These are phyloP conservation scores for Gossypium lobatum DNA, from an alignment of 441 rosid genomes.

Conservation along the genomic window DNA sequence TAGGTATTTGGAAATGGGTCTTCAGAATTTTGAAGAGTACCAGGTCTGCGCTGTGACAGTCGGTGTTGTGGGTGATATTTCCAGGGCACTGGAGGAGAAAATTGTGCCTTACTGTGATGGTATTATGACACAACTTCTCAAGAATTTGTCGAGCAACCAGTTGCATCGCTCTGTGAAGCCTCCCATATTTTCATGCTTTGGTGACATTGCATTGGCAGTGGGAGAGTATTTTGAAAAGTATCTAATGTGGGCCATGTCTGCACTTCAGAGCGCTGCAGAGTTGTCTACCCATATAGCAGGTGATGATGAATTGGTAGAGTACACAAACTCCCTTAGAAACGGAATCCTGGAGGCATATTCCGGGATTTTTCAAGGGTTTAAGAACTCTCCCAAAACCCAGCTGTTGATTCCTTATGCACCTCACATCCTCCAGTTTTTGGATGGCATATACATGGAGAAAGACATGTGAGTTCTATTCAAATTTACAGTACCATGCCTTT, in stretches of 20 bases:
- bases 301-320: slow-evolving; percentile 65
- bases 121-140: slow-evolving; percentile 67
- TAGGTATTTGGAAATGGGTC: slow-evolving; percentile 58
- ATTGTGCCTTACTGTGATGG: slow-evolving; percentile 63
- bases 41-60: slow-evolving; percentile 73
- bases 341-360: slow-evolving; percentile 70
- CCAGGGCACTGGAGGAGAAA: slow-evolving; percentile 61
- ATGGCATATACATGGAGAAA: slow-evolving; percentile 64
- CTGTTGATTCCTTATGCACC: slow-evolving; percentile 62
- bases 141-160: slow-evolving; percentile 70
- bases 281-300: slow-evolving; percentile 49
- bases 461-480: slow-evolving; percentile 48
- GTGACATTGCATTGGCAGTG: slow-evolving; percentile 65
- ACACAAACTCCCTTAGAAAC: slow-evolving; percentile 59
- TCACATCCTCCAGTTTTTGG: slow-evolving; percentile 63
- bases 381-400: slow-evolving; percentile 58
- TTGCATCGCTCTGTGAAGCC: slow-evolving; percentile 73
- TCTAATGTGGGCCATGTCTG: slow-evolving; percentile 59
- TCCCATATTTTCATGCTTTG: slow-evolving; percentile 68
- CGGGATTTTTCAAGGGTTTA: slow-evolving; percentile 72
- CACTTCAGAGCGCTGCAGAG: slow-evolving; percentile 68
- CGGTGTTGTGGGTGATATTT: slow-evolving; percentile 65
- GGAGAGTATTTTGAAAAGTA: slow-evolving; percentile 70
- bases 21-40: slow-evolving; percentile 73
- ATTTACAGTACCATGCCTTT: neutral